Base-by-base conservation (phyloP, 768 basidiomycete species). In the Tylopilus sp. region DNA sequence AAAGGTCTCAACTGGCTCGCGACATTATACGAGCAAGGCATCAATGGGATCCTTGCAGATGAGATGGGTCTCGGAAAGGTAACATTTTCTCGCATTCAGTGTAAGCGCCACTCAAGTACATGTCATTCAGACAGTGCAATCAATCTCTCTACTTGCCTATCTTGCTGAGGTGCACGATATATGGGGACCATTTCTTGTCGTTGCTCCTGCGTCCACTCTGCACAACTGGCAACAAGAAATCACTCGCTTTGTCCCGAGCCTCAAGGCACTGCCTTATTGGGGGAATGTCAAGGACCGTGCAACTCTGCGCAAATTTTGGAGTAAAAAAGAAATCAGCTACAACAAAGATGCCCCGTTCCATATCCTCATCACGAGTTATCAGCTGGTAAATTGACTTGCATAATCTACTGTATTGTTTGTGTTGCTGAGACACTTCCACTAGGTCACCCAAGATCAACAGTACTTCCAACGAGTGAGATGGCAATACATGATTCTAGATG, bases 401-500 rank as follows among this genome's bases (percentile, higher is more conserved):
- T 17, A 33, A 6, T 8, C 6, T 26, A 13, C 13, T 47, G 4
- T 13, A 18, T 38, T 4, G 6, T 18, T 36, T 33, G 20, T 17
- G 8, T 46, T 26, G 22, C 49, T 44, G 23, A 69, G 47, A 21
- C 30, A 18, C 28, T 46, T 41, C 15, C 61, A n/a, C n/a, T n/a
- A 93, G 91, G 85, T 95, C 43, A 94, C 92, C 2, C 89, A 91
- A 75, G 97, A 98, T 66, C 94, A 97, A 64, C 91, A 98, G 60
- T 97, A 99, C 71, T 95, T 99, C 72, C 91, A 97, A 64, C 82
- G 90, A 35, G 87, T 98, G 56, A 95, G 93, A 64, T 99, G 97
- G 97, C 97, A 99, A 71, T 99, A 98, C 67, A 98, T 98, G 95
- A 83, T 99, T 52, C 78, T 99, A n/a, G 97, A 99, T 62, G 97